These are phyloP conservation scores for Tranzscheliella williamsii DNA, from an alignment of 1,284 basidiomycete species.

Conservation along the genomic window DNA sequence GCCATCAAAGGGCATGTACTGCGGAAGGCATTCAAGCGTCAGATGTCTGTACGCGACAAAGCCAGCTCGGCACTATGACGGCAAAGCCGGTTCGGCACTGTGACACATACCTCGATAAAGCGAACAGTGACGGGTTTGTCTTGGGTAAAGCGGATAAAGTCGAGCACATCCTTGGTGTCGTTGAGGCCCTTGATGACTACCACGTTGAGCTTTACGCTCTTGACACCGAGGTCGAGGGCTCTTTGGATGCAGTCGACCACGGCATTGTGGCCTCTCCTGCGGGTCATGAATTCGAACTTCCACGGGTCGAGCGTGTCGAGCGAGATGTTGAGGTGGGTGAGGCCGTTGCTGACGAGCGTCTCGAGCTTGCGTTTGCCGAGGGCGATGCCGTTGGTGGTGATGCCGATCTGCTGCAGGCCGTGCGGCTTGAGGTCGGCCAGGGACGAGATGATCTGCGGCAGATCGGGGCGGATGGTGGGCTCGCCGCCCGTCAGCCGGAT, in stretches of 20 bases:
- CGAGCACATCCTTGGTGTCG: constrained; percentile 71
- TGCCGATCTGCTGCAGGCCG: constrained; percentile 76
- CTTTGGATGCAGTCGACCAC: constrained; percentile 72
- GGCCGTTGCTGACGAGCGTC: constrained; percentile 70
- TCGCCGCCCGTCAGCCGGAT: constrained; percentile 86
- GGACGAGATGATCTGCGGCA: constrained; percentile 69
- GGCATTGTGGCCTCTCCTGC: constrained; percentile 70
- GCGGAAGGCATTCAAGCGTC: not conserved
- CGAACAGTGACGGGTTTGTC: constrained; percentile 72
- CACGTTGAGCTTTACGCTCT: constrained; percentile 77
- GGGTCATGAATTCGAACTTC: constrained; percentile 84
- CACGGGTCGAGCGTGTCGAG: constrained; percentile 83
- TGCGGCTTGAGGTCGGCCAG: constrained; percentile 52
- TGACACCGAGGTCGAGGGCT: constrained; percentile 65
- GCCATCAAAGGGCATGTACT: constrained; percentile 82
- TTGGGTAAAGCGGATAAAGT: constrained; percentile 76
- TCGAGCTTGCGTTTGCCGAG: constrained; percentile 72
- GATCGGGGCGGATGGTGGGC: constrained; percentile 79
- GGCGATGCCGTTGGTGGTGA: constrained; percentile 82
- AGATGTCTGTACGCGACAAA: not conserved
- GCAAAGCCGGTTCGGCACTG: not conserved
- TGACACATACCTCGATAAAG: constrained; percentile 70
- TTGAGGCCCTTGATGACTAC: constrained; percentile 81
- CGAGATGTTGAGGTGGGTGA: constrained; percentile 74
- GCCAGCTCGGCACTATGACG: too few relatives aligned